A percentile compares a stretch with the other conserved stretches of the same genome.
Conservation (phyloP, 441 rosid species). For the Arabidopsis lyrata region DNA sequence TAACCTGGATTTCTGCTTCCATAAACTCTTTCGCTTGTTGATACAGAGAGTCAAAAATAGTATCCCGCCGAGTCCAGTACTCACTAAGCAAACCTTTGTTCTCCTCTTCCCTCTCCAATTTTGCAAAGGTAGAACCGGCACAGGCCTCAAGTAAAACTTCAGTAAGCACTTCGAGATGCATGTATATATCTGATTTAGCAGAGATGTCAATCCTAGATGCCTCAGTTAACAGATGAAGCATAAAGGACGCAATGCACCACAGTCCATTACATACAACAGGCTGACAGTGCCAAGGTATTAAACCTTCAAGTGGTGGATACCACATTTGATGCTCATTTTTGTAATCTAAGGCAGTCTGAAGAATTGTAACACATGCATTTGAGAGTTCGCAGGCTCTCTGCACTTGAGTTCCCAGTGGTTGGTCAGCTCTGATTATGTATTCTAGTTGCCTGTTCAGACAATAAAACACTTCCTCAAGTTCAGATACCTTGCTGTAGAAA, state of each 20-base stretch:
- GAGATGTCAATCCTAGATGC: slow-evolving; percentile 63
- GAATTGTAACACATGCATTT: slow-evolving; percentile 70
- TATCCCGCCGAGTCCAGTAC: slow-evolving; percentile 84
- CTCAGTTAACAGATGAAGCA: slow-evolving; percentile 71
- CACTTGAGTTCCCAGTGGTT: slow-evolving; percentile 66
- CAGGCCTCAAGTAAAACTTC: slow-evolving; percentile 81
- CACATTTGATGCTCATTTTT: slow-evolving; percentile 83
- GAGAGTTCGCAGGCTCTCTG: slow-evolving; percentile 84
- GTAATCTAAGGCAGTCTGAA: slow-evolving; percentile 70
- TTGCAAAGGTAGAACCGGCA: slow-evolving; percentile 74
- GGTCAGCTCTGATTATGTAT: slow-evolving; percentile 68
- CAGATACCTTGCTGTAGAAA: slow-evolving; percentile 96
- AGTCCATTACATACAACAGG: slow-evolving; percentile 76
- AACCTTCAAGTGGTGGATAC: slow-evolving; percentile 94
- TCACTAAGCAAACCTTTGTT: slow-evolving; percentile 72
- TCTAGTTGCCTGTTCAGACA: slow-evolving; percentile 79
- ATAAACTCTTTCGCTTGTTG: slow-evolving; percentile 63
- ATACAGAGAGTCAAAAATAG: slow-evolving; percentile 76
- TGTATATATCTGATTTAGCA: slow-evolving; percentile 64
- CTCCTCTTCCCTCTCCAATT: slow-evolving; percentile 76
- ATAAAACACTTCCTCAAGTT: slow-evolving; percentile 85
- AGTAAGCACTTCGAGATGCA: slow-evolving; percentile 68
- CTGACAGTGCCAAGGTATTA: slow-evolving; percentile 82
- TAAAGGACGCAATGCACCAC: slow-evolving; percentile 77
- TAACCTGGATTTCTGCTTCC: slow-evolving; percentile 64